phyloP scores from a whole-genome alignment of 2,329 filamentous ascomycete genomes.

The Sclerotiophoma versabilis region DNA sequence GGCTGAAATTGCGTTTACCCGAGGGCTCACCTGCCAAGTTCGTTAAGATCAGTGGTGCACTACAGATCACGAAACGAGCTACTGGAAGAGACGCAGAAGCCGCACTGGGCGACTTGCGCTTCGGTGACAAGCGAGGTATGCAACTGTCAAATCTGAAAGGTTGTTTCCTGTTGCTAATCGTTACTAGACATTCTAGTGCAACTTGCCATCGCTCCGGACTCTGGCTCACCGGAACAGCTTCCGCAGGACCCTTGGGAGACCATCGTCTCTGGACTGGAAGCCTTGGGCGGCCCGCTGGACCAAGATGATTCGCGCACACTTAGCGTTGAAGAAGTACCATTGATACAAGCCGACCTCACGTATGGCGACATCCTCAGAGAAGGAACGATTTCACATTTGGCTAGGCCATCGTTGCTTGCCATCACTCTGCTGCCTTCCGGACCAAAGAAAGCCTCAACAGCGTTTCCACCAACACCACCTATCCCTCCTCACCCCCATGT shows the following conservation, averaged over 20 bases:
- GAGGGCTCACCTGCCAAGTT: conserved; percentile 98
- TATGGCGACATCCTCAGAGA: conserved; percentile 95
- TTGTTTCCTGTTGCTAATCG: conserved; percentile 17
- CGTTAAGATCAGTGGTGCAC: conserved; percentile 94
- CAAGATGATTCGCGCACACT: conserved; percentile 81
- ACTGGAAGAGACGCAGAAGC: conserved; percentile 95
- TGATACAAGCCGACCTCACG: conserved; percentile 92
- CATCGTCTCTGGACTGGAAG: conserved; percentile 93
- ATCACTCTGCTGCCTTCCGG: conserved; percentile 91
- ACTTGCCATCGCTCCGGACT: conserved; percentile 89
- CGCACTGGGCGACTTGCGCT: conserved; percentile 86
- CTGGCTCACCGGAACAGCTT: conserved; percentile 78
- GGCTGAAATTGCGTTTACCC: conserved; percentile 89
- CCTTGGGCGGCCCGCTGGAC: conserved; percentile 85
- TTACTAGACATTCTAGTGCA: conserved; percentile 85
- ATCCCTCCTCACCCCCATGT: conserved; percentile 96
- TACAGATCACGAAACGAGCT: conserved; percentile 95
- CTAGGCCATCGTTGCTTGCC: conserved; percentile 86
- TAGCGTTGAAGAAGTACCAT: conserved; percentile 91
- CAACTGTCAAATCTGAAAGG: not conserved
- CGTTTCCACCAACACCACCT: conserved; percentile 65
- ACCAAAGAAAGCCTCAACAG: conserved; percentile 64
- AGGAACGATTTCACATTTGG: conserved; percentile 82
- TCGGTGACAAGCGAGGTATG: conserved; percentile 83
- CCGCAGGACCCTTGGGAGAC: conserved; percentile 97